Evolutionary conservation across 2,329 filamentous ascomycete genomes (phyloP), one percentile per base, ranked within the genome.

Genomic region (Golovinomyces cichoracearum): DNA sequence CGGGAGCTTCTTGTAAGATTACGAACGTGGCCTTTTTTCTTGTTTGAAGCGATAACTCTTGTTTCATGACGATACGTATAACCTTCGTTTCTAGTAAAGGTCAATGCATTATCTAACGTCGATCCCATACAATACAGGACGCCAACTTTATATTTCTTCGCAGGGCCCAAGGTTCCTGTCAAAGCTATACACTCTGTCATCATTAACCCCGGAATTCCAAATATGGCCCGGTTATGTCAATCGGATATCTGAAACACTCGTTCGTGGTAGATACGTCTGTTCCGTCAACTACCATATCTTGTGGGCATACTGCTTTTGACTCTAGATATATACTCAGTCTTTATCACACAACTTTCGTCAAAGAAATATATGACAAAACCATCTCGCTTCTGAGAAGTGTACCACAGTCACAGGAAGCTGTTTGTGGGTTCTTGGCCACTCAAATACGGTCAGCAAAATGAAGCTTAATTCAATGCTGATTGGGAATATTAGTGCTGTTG

Each of bases 391-490:
- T 13, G 23, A 12, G 22, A 15, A 42, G 21, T 29, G 6, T 13
- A 29, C 27, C 27, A 29, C 27, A 6, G 13, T 13, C 27, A 29
- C 27, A 13, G 13, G 27, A 6, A n/a, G n/a, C 13, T 12, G n/a
- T 12, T 33, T 15, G 13, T 33, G 31, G 31, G 1, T 33, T n/a
- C 13, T 10, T 7, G 2, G n/a, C 13, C 10, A 33, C 7, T 4
- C 4, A 33, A 33, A 2, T 12, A n/a, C 10, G n/a, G 13, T 33
- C 31, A 25, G 47, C 55, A 57, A 52, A 29, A 62, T 62, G 60
- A 58, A 62, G 46, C 57, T 62, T 38, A 60, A 54, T 19, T 59
- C 59, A 9, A 51, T 62, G 40, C 53, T 62, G 51, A 62, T 61
- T 50, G 53, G 52, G 9, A 56, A 53, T 47, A 52, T 55, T 17